A percentile compares a stretch with the other conserved stretches of the same genome.
These are phyloP conservation scores for Candolleomyces aberdarensis DNA, from an alignment of 768 basidiomycete species.

Conservation along the genomic window DNA sequence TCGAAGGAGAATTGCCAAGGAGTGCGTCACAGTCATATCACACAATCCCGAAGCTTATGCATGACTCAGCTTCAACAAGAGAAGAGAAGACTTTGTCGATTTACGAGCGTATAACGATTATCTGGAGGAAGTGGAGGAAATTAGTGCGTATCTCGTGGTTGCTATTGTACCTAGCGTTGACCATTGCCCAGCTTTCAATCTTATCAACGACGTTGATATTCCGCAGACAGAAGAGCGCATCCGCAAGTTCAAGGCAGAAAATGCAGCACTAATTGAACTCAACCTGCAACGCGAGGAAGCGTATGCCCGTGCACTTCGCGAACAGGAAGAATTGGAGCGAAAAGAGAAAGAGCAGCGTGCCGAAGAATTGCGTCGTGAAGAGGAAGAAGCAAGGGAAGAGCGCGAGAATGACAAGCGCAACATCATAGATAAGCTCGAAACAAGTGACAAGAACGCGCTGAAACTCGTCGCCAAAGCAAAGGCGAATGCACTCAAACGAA, in stretches of 20 bases:
- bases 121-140: conserved; percentile 93
- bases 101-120: conserved; percentile 89
- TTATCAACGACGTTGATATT: conserved; percentile 86
- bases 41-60: background rate
- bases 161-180: conserved; percentile 3
- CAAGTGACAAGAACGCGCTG: conserved; percentile 66
- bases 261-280: conserved; percentile 77
- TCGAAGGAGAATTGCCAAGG: conserved; percentile 81
- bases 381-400: conserved; percentile 76
- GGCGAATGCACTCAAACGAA: conserved; percentile 60
- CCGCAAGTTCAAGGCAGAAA: conserved; percentile 71
- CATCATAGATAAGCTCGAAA: conserved; percentile 80
- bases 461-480: conserved; percentile 70
- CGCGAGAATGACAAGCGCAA: conserved; percentile 67
- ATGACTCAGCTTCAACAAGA: conserved; percentile 82
- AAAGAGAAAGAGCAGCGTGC: conserved; percentile 69
- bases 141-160: conserved; percentile 36
- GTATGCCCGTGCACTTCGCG: conserved; percentile 65
- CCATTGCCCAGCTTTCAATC: conserved; percentile 74
- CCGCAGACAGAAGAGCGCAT: conserved; percentile 82
- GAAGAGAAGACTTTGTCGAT: conserved; percentile 82
- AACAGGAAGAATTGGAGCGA: conserved; percentile 79
- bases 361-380: conserved; percentile 58
- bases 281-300: conserved; percentile 83
- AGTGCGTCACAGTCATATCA: conserved; percentile 46